phyloP scores from a whole-genome alignment of 352 stramenopile genomes.

The Globisporangium ultimum region DNA sequence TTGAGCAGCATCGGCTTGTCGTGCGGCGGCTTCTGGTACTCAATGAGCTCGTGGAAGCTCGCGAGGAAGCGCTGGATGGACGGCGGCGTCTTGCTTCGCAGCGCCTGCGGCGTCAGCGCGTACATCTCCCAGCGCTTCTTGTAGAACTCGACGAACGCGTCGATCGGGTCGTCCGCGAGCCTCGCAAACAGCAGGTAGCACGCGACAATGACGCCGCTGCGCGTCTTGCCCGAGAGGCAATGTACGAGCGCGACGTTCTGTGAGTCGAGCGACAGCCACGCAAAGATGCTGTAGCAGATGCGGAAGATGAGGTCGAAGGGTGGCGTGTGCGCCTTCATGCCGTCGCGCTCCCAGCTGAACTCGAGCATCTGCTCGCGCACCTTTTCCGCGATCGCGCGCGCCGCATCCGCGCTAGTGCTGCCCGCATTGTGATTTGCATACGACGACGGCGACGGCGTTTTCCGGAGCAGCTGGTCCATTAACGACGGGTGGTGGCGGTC shows the following conservation, averaged over 20 bases:
- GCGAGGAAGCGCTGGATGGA: constrained; percentile 73
- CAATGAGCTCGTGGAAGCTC: constrained; percentile 61
- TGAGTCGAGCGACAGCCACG: constrained; percentile 85
- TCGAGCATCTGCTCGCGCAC: constrained; percentile 83
- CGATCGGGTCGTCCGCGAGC: constrained; percentile 58
- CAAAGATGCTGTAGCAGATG: constrained; percentile 91
- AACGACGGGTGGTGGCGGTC: constrained; percentile 8
- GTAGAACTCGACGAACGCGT: constrained; percentile 93
- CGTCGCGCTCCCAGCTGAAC: constrained; percentile 78
- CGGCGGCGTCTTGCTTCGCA: constrained; percentile 66
- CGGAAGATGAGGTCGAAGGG: constrained; percentile 84
- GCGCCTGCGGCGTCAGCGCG: constrained; percentile 51
- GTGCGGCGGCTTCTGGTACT: constrained; percentile 49
- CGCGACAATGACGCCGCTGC: constrained; percentile 90
- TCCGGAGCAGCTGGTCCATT: constrained; percentile 13
- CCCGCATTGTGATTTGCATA: not conserved
- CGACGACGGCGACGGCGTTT: not conserved
- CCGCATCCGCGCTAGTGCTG: not conserved
- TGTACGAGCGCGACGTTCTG: constrained; percentile 85
- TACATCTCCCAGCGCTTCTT: constrained; percentile 74
- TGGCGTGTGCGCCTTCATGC: constrained; percentile 81
- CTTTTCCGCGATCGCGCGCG: constrained; percentile 34
- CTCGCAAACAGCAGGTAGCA: constrained; percentile 91
- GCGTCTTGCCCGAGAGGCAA: constrained; percentile 92
- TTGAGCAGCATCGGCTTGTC: constrained; percentile 71